Base-by-base conservation (phyloP, 1,139 yeast genomes). In the Pichia sp. region DNA sequence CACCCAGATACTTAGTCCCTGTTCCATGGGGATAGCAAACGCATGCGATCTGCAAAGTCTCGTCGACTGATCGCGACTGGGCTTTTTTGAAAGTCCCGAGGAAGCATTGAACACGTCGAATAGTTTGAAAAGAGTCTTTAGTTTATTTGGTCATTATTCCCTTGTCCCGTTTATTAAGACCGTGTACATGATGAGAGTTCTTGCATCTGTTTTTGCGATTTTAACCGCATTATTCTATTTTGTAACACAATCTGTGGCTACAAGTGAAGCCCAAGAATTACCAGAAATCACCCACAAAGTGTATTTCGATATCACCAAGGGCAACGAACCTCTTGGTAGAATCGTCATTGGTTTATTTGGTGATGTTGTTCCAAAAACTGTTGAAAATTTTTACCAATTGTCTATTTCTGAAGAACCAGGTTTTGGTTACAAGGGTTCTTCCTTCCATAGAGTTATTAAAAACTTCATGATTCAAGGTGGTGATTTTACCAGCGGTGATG, bases 281-380 rank as follows among this genome's bases (percentile, higher is more conserved):
- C 85, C 86, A 38, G 73, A 72, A 41, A 63, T 83, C 60, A 83
- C 92, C 54, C 71, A 76, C 64, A 82, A 80, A 66, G 96, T 92
- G 34, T 92, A 69, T 68, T 87, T 92, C 57, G 97, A 92, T 60
- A 72, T 92, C 52, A 75, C 81, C 50, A 88, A 85, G 60, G 95
- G 86, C 50, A 95, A 84, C 45, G 70, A 78, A 61, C 68, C 73
- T 33, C 63, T 77, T 50, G 82, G 82, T 37, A 68, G 77, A 60
- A 68, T 77, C 55, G 74, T 75, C 52, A 67, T 77, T 62, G 82
- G 81, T 1, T 67, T 77, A 50, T 77, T 75, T 56, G 82, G 81
- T 35, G 67, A 71, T 5, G 74, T 75, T 45, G 81, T 75, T 32
- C 82, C 82, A 48, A 76, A 72, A 56, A 77, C 82, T 16, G 79